These are phyloP conservation scores for Xylaria scruposa DNA, from an alignment of 495 filamentous ascomycete species.

Conservation along the genomic window DNA sequence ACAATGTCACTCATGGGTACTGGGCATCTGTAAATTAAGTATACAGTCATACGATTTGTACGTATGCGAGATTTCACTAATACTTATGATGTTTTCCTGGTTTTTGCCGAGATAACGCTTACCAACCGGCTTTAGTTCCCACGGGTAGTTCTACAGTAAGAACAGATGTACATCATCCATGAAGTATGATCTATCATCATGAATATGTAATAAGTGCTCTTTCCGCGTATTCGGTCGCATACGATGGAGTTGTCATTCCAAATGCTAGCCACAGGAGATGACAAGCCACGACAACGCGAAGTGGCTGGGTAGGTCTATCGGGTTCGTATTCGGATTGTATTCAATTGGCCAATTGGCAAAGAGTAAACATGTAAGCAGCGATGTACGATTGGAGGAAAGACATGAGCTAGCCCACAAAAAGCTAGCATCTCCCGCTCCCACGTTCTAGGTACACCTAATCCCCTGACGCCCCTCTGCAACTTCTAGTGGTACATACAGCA, in stretches of 20 bases:
- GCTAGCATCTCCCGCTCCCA: constrained; percentile 2
- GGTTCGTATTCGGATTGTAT: constrained; percentile 42
- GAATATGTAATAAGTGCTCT: no score
- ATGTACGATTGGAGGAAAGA: constrained; percentile 2
- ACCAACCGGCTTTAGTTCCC: no score
- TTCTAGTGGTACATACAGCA: background rate
- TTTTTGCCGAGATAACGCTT: no score
- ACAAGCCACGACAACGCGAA: background rate
- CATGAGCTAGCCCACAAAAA: background rate
- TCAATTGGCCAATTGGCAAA: constrained; percentile 3
- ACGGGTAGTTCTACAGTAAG: no score
- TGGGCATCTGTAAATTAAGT: no score
- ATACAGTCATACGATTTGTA: no score
- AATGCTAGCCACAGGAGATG: background rate
- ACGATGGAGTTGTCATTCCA: background rate
- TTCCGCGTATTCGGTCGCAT: no score
- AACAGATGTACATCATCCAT: no score
- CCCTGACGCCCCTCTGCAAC: background rate
- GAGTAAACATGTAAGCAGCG: constrained; percentile 18
- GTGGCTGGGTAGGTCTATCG: constrained; percentile 28
- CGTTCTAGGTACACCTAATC: background rate
- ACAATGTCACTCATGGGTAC: no score
- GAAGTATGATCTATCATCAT: no score
- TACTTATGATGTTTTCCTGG: no score
- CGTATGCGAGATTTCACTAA: no score